Evolutionary conservation across 352 stramenopile species (phyloP), one percentile per base, ranked within the genome.

Genomic region (Globisporangium recalcitrans): DNA sequence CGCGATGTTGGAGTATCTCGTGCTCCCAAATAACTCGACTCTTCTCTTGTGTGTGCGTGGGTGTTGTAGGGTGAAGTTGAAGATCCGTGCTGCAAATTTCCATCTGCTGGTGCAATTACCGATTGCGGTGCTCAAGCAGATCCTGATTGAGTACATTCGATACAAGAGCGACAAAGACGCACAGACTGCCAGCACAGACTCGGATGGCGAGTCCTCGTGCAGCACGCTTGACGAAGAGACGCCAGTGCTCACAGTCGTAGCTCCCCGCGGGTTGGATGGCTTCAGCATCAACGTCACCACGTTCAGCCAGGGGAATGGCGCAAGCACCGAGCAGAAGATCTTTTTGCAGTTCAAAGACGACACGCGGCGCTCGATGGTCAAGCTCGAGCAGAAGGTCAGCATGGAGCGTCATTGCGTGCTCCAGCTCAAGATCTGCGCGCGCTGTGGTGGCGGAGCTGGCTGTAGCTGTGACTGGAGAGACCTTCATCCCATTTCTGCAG

Each of bases 111-210:
- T 65, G 4, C 60, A 78, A 9, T 19, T 75, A n/a, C 71, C 76
- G 1, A 27, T 88, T 1, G 14, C 42, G 13, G 26, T 62, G 16
- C 40, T 85, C 22, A 85, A 84, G 49, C 65, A 53, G 3, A 47
- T 73, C 14, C 21, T 81, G 14, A 8, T 80, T 24, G 36, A 32
- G 21, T 68, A 56, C 52, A 9, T 58, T 19, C 49, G 44, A 3
- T 44, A 57, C 14, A 38, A 44, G 22, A 46, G 26, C 14, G 44
- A 48, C 19, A 29, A 42, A 36, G 29, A 38, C 2, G 7, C 24
- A 2, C 26, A 53, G n/a, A 52, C n/a, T 7, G 53, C 40, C n/a
- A 10, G 19, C 1, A 42, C 40, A 0, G 40, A 44, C 8, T 53
- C 40, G 16, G 51, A 44, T 26, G 21, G n/a, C n/a, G 51, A 57